Percentiles rank a stretch among this genome's conserved stretches.
Conservation (phyloP, 2,329 filamentous ascomycete species). For the Parascedosporium putredinis region DNA sequence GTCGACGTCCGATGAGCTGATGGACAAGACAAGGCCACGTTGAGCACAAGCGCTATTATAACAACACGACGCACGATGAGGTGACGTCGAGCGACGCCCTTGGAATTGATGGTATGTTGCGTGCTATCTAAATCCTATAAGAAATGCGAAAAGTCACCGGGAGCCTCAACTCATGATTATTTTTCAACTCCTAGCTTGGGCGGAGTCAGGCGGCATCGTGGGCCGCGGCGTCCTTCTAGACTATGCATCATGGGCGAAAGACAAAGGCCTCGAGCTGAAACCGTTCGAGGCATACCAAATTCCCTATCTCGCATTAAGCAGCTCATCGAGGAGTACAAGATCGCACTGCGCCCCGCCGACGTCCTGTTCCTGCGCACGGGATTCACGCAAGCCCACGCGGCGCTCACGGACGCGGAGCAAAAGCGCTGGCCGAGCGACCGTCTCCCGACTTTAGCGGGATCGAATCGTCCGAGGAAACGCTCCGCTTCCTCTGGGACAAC, state of each 20-base stretch:
- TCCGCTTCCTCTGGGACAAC: slow-evolving; percentile 6
- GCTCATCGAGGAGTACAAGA: slow-evolving; percentile 27
- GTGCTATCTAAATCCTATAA: background rate
- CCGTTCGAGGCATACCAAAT: slow-evolving; percentile 29
- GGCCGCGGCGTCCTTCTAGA: slow-evolving; percentile 42
- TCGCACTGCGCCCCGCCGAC: slow-evolving; percentile 38
- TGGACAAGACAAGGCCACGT: background rate
- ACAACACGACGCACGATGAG: background rate
- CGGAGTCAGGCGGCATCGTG: slow-evolving; percentile 8
- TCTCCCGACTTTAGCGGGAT: background rate
- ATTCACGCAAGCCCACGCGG: background rate
- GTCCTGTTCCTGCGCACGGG: slow-evolving; percentile 38
- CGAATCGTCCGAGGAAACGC: slow-evolving; percentile 6
- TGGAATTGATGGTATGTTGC: background rate
- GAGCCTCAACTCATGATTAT: too few species aligned
- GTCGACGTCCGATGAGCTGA: too few species aligned
- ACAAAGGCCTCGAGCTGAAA: slow-evolving; percentile 25
- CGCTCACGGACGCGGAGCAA: background rate
- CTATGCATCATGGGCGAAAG: slow-evolving; percentile 32
- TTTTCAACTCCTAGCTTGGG: background rate
- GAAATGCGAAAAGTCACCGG: background rate
- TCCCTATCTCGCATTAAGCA: slow-evolving; percentile 18
- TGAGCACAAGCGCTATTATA: background rate
- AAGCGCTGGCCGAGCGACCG: background rate
- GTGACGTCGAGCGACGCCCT: background rate